Percentiles rank a stretch among this genome's conserved stretches.
These are phyloP conservation scores for Butyriboletus loyo DNA, from an alignment of 768 basidiomycete genomes.

Conservation along the genomic window DNA sequence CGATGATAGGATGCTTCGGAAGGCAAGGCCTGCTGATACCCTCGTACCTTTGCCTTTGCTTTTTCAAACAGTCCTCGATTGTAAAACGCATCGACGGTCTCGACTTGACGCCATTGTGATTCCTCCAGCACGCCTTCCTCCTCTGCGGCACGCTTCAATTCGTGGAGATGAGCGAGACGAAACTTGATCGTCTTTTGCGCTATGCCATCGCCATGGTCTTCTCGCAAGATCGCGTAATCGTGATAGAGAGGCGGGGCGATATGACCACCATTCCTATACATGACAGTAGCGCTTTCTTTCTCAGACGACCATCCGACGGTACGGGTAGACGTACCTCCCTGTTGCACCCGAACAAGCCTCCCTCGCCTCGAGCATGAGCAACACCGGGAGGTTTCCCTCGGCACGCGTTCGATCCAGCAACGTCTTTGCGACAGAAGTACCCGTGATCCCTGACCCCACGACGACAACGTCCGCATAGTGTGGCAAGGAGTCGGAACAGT, in stretches of 20 bases:
- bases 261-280: slow-evolving; percentile 69
- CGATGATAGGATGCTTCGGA: slow-evolving; percentile 38
- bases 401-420: slow-evolving; percentile 39
- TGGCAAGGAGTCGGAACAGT: slow-evolving; percentile 26
- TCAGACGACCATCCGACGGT: not conserved
- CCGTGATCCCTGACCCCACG: slow-evolving; percentile 78
- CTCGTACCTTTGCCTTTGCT: slow-evolving; percentile 41
- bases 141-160: slow-evolving; percentile 47
- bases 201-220: slow-evolving; percentile 40
- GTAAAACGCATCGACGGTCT: slow-evolving; percentile 57
- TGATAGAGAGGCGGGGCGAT: slow-evolving; percentile 58
- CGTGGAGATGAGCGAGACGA: slow-evolving; percentile 53
- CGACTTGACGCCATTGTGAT: slow-evolving; percentile 57
- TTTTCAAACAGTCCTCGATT: slow-evolving; percentile 39
- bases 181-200: slow-evolving; percentile 60
- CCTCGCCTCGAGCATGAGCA: slow-evolving; percentile 82
- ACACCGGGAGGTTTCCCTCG: slow-evolving; percentile 30
- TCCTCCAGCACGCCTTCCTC: slow-evolving; percentile 50
- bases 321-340: slow-evolving; percentile 52
- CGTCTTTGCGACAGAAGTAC: slow-evolving; percentile 56
- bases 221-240: slow-evolving; percentile 50
- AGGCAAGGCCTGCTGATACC: slow-evolving; percentile 49
- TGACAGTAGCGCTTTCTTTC: not conserved
- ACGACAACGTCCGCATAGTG: slow-evolving; percentile 61
- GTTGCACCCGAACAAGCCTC: slow-evolving; percentile 75